Evolutionary conservation across 129 eudicot species (phyloP).

Genomic region (Cynara cardunculus): DNA sequence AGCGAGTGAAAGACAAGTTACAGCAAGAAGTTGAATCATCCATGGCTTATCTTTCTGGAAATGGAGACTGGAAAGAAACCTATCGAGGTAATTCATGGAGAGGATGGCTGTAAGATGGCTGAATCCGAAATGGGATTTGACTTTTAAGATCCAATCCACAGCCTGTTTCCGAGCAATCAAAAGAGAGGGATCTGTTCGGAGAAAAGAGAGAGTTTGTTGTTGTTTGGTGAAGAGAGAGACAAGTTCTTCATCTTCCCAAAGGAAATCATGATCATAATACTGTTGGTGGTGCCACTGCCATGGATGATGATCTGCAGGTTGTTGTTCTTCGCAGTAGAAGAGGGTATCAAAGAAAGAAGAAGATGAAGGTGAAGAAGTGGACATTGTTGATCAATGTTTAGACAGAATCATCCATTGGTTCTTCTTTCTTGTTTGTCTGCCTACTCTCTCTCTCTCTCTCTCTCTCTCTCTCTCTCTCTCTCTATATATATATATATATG

Average conservation of each 20-base stretch:
- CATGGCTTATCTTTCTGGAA: conserved; percentile 61
- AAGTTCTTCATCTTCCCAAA: conserved; percentile 78
- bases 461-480: too few species aligned
- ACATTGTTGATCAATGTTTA: conserved; percentile 27
- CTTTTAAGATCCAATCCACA: conserved; percentile 66
- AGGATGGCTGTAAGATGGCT: conserved; percentile 61
- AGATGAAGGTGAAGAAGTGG: conserved; percentile 37
- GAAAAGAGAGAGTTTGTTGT: conserved; percentile 19
- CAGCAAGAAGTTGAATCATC: conserved; percentile 72
- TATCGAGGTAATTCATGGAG: conserved; percentile 60
- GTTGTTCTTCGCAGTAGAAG: conserved; percentile 54
- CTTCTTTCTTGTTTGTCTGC: conserved; percentile 11
- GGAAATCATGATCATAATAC: conserved; percentile 23
- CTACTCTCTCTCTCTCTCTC: conserved; percentile 12
- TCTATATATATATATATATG: background rate
- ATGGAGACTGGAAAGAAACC: conserved; percentile 41
- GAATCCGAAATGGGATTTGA: conserved; percentile 51
- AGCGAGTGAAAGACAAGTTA: conserved; percentile 75
- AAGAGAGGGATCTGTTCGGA: conserved; percentile 2
- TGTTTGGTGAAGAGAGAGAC: conserved; percentile 54
- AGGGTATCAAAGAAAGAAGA: conserved; percentile 34
- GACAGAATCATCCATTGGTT: conserved; percentile 21
- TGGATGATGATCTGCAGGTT: conserved; percentile 14
- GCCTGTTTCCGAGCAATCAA: conserved; percentile 40
- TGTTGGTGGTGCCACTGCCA: conserved; percentile 24